Percentiles rank a stretch among this genome's conserved stretches.
These are phyloP conservation scores for Microbotryum saponariae DNA, from an alignment of 1,284 basidiomycete species.

Conservation along the genomic window DNA sequence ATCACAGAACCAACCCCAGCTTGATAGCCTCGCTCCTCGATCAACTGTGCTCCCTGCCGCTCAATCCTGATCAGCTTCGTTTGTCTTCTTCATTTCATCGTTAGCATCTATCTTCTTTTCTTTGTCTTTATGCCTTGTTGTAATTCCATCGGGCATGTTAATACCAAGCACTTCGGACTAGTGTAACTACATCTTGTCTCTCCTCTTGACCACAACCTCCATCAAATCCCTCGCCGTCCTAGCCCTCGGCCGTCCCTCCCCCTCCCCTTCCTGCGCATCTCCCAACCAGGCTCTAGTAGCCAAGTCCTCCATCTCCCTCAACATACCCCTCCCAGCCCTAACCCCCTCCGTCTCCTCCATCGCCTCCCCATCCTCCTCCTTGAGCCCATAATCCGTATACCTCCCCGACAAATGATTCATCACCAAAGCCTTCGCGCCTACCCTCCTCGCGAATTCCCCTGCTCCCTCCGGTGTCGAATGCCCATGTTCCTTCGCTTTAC, in stretches of 20 bases:
- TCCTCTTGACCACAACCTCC: slow-evolving; percentile 49
- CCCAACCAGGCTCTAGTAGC: slow-evolving; percentile 49
- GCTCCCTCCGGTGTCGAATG: slow-evolving; percentile 76
- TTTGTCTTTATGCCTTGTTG: no score
- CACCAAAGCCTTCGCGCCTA: slow-evolving; percentile 59
- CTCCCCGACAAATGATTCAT: slow-evolving; percentile 59
- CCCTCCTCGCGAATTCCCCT: slow-evolving; percentile 61
- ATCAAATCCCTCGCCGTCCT: slow-evolving; percentile 62
- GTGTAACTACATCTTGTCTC: slow-evolving; percentile 9
- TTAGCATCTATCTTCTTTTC: no score
- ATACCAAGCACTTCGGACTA: neutral
- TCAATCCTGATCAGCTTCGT: no score
- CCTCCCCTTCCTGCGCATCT: neutral
- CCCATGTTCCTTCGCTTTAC: slow-evolving; percentile 57
- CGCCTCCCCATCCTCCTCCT: slow-evolving; percentile 31
- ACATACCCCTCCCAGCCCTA: slow-evolving; percentile 43
- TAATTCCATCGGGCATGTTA: no score
- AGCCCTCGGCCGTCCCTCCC: slow-evolving; percentile 47
- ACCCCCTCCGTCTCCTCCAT: slow-evolving; percentile 42
- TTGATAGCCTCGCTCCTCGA: no score
- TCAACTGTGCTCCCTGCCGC: no score
- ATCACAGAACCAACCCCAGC: no score
- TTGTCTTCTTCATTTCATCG: no score
- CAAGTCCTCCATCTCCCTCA: slow-evolving; percentile 59
- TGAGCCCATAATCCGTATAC: slow-evolving; percentile 37